A percentile compares a stretch with the other conserved stretches of the same genome.
Evolutionary conservation across 169 alveolate species (phyloP).

Genomic region (Theileria equi): DNA sequence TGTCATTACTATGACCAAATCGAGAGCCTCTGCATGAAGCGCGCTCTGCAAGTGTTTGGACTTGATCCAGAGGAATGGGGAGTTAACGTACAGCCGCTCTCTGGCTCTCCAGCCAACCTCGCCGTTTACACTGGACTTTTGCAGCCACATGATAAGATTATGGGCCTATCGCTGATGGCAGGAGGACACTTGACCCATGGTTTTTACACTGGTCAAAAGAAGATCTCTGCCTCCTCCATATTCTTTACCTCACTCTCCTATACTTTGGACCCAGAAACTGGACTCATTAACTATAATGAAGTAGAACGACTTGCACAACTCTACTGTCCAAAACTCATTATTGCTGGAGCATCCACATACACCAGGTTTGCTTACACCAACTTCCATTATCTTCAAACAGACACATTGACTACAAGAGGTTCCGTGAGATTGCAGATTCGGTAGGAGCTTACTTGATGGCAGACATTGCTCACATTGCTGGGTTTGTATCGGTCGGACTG

Average conservation of each 20-base stretch:
- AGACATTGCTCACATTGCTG: conserved; percentile 96
- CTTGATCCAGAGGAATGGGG: conserved; percentile 94
- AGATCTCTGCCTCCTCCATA: conserved; percentile 91
- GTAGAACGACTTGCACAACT: conserved; percentile 84
- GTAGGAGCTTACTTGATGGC: conserved; percentile 93
- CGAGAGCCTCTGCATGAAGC: conserved; percentile 83
- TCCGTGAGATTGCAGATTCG: conserved; percentile 89
- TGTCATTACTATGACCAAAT: conserved; percentile 84
- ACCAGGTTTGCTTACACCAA: conserved; percentile 64
- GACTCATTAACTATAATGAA: conserved; percentile 89
- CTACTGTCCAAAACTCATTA: conserved; percentile 72
- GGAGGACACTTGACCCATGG: conserved; percentile 97
- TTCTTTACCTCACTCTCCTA: conserved; percentile 92
- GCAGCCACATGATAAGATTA: conserved; percentile 92
- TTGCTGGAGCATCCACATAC: conserved; percentile 77
- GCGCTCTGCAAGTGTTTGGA: conserved; percentile 93
- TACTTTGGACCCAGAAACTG: conserved; percentile 84
- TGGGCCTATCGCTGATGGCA: conserved; percentile 94
- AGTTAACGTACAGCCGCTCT: conserved; percentile 94
- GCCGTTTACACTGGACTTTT: conserved; percentile 92
- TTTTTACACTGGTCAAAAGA: conserved; percentile 83
- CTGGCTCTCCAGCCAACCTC: conserved; percentile 97
- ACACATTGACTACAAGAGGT: conserved; percentile 82
- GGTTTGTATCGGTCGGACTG: conserved; percentile 90
- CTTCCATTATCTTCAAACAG: conserved; percentile 78